Evolutionary conservation across 768 basidiomycete species (phyloP), one percentile per base, ranked within the genome.

Genomic region (Clitopilus passeckerianus): DNA sequence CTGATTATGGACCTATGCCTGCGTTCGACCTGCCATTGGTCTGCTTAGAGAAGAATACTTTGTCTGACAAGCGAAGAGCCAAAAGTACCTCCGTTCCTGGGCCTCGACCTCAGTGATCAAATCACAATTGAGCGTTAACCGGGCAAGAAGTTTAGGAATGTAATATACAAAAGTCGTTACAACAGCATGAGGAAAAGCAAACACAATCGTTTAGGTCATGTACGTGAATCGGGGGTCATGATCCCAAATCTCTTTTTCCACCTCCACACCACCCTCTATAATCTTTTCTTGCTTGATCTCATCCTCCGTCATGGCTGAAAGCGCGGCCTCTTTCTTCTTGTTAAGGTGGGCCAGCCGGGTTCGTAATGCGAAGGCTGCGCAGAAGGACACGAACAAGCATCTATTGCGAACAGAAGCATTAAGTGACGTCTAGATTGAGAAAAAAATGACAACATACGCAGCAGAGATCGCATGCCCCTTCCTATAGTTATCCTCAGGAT

Each of bases 401-500:
- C 82, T 83, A n/a, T n/a, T n/a, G n/a, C n/a, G n/a, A n/a, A n/a
- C n/a, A n/a, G n/a, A n/a, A n/a, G n/a, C n/a, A n/a, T n/a, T n/a
- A n/a, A n/a, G n/a, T 22, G 53, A 46, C 35, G 23, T 41, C 12
- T 6, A 27, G 7, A 34, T 23, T 46, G 37, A 18, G 15, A 27
- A 10, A 22, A 23, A 4, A 43, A 37, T 6, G n/a, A 34, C 34
- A 5, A 63, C 70, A 62, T 60, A 83, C 81, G 71, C 81, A 33
- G 82, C 82, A n/a, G 81, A 73, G 37, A 84, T 81, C 0, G 78
- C 81, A 65, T 84, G 82, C 0, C 80, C 84, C 63, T 81, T 82
- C 16, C 81, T 76, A 67, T 71, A 85, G 5, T 72, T 65, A 59
- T 82, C 77, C 46, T 78, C 67, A 0, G 80, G 72, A 62, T 85